Conservation (phyloP, 495 filamentous ascomycete genomes). For the Cercophora samala region DNA sequence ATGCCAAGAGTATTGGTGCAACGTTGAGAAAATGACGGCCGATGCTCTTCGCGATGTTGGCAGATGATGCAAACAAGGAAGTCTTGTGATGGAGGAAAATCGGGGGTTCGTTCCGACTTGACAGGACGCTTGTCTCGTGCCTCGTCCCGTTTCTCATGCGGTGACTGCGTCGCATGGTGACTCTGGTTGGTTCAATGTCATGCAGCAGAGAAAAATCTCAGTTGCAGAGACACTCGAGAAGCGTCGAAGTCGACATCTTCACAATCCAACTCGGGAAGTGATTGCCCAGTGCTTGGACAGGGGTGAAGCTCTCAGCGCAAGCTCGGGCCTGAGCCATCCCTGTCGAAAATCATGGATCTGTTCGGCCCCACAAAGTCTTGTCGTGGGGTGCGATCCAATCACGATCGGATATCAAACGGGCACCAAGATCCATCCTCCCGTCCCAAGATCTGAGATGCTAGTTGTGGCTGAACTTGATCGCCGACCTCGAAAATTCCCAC, state of each 20-base stretch:
- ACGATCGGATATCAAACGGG: background rate
- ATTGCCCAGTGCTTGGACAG: background rate
- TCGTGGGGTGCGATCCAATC: background rate
- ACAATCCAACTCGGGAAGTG: background rate
- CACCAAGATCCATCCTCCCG: background rate
- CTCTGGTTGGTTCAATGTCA: background rate
- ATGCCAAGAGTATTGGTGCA: background rate
- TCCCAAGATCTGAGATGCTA: background rate
- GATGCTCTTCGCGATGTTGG: background rate
- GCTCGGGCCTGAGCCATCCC: conserved; percentile 2
- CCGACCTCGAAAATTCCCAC: conserved; percentile 3
- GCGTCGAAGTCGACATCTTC: background rate
- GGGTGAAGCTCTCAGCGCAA: background rate
- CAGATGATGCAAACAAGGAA: background rate
- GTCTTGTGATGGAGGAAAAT: background rate
- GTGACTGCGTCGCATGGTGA: background rate
- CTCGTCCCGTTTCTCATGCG: background rate
- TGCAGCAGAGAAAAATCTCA: background rate
- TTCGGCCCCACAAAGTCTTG: background rate
- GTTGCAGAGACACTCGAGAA: background rate
- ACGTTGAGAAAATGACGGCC: background rate
- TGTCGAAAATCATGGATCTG: conserved; percentile 1
- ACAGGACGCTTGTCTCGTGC: background rate
- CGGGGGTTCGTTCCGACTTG: background rate
- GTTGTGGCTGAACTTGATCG: conserved; percentile 10